phyloP scores from a whole-genome alignment of 176 grass and related monocot genomes.

The Triticum dicoccoides region DNA sequence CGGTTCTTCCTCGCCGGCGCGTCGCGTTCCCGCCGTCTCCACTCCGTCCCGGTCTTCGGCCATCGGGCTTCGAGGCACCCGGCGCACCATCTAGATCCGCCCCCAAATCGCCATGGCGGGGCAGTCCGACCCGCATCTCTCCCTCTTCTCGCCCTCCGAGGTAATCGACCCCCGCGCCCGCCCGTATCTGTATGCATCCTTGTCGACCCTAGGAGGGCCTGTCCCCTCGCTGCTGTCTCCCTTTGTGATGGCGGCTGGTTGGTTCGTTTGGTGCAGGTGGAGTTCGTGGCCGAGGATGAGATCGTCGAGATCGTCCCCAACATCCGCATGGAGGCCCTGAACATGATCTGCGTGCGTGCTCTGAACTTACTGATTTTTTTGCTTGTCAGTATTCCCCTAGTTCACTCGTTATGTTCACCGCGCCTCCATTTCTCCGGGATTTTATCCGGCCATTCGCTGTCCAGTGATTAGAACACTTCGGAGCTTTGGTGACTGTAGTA shows the following conservation, averaged over 20 bases:
- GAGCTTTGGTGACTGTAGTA: background rate
- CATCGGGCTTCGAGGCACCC: background rate
- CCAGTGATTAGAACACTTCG: background rate
- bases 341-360: constrained; percentile 74
- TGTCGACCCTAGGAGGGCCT: background rate
- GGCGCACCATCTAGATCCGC: background rate
- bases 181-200: background rate
- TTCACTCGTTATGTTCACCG: background rate
- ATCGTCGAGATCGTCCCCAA: constrained; percentile 78
- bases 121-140: constrained; percentile 69
- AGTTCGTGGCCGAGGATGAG: constrained; percentile 84
- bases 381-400: background rate
- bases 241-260: background rate
- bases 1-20: background rate
- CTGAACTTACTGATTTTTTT: background rate
- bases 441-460: background rate
- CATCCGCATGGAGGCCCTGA: constrained; percentile 76
- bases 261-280: constrained; percentile 48
- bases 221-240: background rate
- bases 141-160: constrained; percentile 79
- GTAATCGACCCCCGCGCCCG: constrained; percentile 7
- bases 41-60: background rate
- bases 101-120: constrained; percentile 19
- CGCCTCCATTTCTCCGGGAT: background rate
- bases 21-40: background rate